These are phyloP conservation scores for Moesziomyces parantarcticus DNA, from an alignment of 1,284 basidiomycete species.

Conservation along the genomic window DNA sequence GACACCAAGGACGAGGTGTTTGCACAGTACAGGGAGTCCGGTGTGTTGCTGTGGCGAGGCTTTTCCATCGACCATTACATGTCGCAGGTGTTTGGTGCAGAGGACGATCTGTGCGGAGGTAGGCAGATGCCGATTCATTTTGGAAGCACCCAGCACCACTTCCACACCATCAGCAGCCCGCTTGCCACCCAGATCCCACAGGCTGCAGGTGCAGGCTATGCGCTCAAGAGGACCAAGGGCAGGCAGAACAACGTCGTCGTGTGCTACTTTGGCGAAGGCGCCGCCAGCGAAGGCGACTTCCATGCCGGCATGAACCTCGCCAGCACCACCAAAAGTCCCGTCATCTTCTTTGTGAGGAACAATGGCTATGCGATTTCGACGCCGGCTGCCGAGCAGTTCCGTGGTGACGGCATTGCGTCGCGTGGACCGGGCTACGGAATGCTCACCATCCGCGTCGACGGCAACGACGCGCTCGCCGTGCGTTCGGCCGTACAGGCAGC, in stretches of 20 bases:
- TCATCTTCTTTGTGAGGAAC: conserved; percentile 73
- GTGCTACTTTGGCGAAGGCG: conserved; percentile 86
- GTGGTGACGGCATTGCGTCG: conserved; percentile 70
- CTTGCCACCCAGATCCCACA: conserved; percentile 96
- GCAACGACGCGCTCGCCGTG: conserved; percentile 91
- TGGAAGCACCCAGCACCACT: conserved; percentile 83
- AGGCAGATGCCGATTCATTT: conserved; percentile 75
- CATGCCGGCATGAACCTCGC: conserved; percentile 72
- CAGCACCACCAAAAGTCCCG: conserved; percentile 54
- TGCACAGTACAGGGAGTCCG: conserved; percentile 75
- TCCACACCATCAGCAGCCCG: conserved; percentile 92
- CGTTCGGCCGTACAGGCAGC: conserved; percentile 83
- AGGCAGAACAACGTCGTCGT: conserved; percentile 76
- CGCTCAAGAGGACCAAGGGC: conserved; percentile 81
- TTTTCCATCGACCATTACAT: conserved; percentile 70
- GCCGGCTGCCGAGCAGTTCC: conserved; percentile 85
- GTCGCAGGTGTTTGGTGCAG: conserved; percentile 60
- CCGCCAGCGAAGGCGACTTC: conserved; percentile 73
- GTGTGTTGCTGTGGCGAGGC: conserved; percentile 87
- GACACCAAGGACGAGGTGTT: conserved; percentile 79
- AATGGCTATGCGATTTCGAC: conserved; percentile 96
- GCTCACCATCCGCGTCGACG: conserved; percentile 76
- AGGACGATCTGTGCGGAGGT: conserved; percentile 53
- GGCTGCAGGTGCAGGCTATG: conserved; percentile 91
- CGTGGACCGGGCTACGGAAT: conserved; percentile 94